Evolutionary conservation across 2,329 filamentous ascomycete species (phyloP), one percentile per base, ranked within the genome.

Genomic region (Alternaria sp.): DNA sequence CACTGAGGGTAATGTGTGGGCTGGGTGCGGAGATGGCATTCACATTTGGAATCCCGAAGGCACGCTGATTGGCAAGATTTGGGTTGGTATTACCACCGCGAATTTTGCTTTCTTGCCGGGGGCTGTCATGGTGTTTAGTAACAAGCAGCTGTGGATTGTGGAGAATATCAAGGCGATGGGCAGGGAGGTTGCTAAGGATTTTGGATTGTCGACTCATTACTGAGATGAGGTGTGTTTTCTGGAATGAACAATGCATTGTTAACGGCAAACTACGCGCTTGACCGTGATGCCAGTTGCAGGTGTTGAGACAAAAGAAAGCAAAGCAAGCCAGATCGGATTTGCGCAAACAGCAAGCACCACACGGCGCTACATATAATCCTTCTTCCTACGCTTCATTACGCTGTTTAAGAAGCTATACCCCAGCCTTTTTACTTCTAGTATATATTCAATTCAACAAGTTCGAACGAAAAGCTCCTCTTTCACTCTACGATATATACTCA

Each of bases 21-120:
- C 82, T 25, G 85, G 84, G 0, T 86, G 84, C 62, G 84, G 84
- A 0, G 86, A 88, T 69, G 86, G 86, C 0, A 77, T 88, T 19
- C 82, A 87, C 61, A 81, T 88, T 9, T 89, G 85, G 85, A 82
- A 80, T 59, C 72, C 81, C 0, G 80, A 80, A 0, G 86, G 86
- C 1, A 80, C 72, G 4, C 68, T 86, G 17, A 82, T 91, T 67
- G 80, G 84, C 4, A 90, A 90, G 78, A 86, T 90, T 49, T 85
- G 85, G 65, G 74, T 87, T 0, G 83, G 84, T 0, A 80, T 80
- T 54, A 68, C 67, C 57, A 68, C 62, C 10, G 79, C 79, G 32
- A 80, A 80, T 50, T 76, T 80, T 68, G 78, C 77, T 0, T 80
- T 80, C 43, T 61, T 79, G 28, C 77, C 77, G 4, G 77, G 77